These are phyloP conservation scores for Fusarium azukiicola DNA, from an alignment of 2,329 filamentous ascomycete genomes.

Conservation along the genomic window DNA sequence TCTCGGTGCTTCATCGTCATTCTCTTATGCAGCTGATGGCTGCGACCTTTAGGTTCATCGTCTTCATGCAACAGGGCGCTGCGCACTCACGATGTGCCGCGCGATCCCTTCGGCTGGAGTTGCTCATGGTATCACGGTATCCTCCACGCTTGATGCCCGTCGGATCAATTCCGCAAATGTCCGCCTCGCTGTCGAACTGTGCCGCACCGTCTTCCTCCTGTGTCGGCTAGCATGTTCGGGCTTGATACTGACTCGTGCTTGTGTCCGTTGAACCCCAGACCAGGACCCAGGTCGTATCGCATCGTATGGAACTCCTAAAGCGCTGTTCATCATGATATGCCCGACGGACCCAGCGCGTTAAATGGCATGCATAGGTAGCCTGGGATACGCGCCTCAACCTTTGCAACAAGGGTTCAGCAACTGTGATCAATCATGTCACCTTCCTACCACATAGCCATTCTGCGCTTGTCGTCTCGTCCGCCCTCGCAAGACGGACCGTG, in stretches of 20 bases:
- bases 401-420: slow-evolving; percentile 15
- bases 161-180: slow-evolving; percentile 6
- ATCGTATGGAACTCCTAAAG: slow-evolving; percentile 23
- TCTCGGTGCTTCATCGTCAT: slow-evolving; percentile 22
- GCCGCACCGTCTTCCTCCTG: neutral
- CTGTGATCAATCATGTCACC: slow-evolving; percentile 18
- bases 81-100: neutral
- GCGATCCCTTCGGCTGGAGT: neutral
- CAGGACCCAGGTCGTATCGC: slow-evolving; percentile 7
- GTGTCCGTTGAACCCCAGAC: slow-evolving; percentile 2
- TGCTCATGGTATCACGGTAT: neutral
- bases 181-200: neutral
- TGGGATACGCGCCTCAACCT: slow-evolving; percentile 17
- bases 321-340: slow-evolving; percentile 13
- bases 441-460: slow-evolving; percentile 8
- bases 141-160: neutral
- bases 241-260: slow-evolving; percentile 16
- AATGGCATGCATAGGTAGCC: slow-evolving; percentile 46
- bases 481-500: slow-evolving; percentile 15
- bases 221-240: slow-evolving; percentile 11
- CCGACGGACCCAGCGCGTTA: slow-evolving; percentile 25
- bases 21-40: slow-evolving; percentile 26
- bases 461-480: slow-evolving; percentile 6
- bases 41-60: slow-evolving; percentile 19
- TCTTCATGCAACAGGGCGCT: neutral